A percentile compares a stretch with the other conserved stretches of the same genome.
phyloP scores from a whole-genome alignment of 164 flowering plant genomes.

The Piper betle region DNA sequence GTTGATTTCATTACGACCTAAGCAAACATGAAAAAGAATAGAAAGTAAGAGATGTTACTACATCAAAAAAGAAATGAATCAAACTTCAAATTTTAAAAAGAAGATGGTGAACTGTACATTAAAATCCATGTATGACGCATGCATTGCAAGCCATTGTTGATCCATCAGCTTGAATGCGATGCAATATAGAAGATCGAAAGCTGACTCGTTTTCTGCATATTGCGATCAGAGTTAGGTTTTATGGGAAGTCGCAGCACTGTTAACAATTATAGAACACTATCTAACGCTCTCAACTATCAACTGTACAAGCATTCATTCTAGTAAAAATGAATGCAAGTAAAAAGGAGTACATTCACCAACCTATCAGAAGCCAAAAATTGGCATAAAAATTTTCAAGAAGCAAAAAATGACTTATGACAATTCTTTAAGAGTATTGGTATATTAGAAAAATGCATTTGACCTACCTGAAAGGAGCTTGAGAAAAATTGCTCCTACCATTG shows the following conservation, averaged over 20 bases:
- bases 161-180: conserved; percentile 26
- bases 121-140: conserved; percentile 28
- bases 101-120: conserved; percentile 11
- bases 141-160: conserved; percentile 30
- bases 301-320: too few species aligned
- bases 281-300: too few species aligned
- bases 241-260: background rate
- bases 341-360: too few species aligned
- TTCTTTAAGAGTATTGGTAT: too few species aligned
- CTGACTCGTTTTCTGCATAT: conserved; percentile 19
- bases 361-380: too few species aligned
- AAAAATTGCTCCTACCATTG: conserved; percentile 19
- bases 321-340: too few species aligned
- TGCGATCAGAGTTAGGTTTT: background rate
- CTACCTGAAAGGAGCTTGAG: conserved; percentile 41
- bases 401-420: too few species aligned
- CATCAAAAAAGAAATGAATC: background rate
- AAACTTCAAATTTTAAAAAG: background rate
- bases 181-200: conserved; percentile 25
- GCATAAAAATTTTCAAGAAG: too few species aligned
- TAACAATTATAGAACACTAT: too few species aligned
- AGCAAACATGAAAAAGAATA: background rate
- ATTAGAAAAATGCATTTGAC: background rate
- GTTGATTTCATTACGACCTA: conserved; percentile 78
- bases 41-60: background rate